Conservation (phyloP, 495 filamentous ascomycete species). For the Penicillium odoratum region DNA sequence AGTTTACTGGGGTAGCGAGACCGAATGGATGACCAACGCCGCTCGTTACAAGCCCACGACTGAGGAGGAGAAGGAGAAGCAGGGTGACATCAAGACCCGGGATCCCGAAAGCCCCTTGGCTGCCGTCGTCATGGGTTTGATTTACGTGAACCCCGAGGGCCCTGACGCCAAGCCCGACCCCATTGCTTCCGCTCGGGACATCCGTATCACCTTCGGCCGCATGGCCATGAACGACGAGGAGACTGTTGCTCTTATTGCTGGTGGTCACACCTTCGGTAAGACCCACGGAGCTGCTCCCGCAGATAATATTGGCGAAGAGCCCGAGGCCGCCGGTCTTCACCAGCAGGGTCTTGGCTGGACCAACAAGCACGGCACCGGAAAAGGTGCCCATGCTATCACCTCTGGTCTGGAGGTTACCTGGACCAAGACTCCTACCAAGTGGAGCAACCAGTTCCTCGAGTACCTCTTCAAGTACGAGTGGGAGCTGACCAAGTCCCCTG, state of each 20-base stretch:
- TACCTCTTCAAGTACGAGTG: constrained; percentile 77
- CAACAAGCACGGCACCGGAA: constrained; percentile 58
- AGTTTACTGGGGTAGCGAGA: constrained; percentile 73
- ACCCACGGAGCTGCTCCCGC: constrained; percentile 66
- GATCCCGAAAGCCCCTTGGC: constrained; percentile 63
- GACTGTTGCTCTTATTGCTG: constrained; percentile 72
- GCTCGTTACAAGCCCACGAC: constrained; percentile 58
- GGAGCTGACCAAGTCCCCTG: constrained; percentile 71
- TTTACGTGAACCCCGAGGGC: constrained; percentile 77
- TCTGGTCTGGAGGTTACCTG: constrained; percentile 72
- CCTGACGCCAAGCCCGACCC: constrained; percentile 70
- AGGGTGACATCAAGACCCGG: constrained; percentile 56
- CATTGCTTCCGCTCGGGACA: constrained; percentile 64
- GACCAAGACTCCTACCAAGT: constrained; percentile 69
- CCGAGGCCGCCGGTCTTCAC: constrained; percentile 60
- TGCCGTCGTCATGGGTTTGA: constrained; percentile 69
- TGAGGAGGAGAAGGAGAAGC: constrained; percentile 49
- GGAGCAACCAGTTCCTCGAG: constrained; percentile 66
- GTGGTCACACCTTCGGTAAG: constrained; percentile 74
- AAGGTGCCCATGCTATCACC: constrained; percentile 67
- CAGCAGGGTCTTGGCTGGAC: constrained; percentile 68
- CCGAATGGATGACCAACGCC: constrained; percentile 66
- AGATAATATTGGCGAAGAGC: constrained; percentile 60
- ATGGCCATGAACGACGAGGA: constrained; percentile 82
- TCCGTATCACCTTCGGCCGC: constrained; percentile 67